A percentile compares a stretch with the other conserved stretches of the same genome.
Conservation (phyloP, 129 eudicot genomes). For the Scalesia atractyloides region DNA sequence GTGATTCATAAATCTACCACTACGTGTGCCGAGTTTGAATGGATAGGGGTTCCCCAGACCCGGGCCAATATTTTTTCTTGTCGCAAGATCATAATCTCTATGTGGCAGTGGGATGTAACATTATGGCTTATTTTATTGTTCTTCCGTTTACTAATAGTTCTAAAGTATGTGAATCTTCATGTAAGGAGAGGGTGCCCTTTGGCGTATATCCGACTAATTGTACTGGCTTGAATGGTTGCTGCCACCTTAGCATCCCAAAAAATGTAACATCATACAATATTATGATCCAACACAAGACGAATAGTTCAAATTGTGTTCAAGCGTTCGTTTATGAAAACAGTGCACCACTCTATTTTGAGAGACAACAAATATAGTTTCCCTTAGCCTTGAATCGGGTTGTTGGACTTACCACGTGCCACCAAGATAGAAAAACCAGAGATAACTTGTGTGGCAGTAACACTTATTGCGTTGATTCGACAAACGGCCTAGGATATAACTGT, state of each 20-base stretch:
- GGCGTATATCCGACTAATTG: not conserved
- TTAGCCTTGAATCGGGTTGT: conserved; percentile 38
- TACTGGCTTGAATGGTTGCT: conserved; percentile 32
- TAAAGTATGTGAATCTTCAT: not conserved
- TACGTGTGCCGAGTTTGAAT: not conserved
- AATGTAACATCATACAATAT: not conserved
- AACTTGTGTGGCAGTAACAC: conserved; percentile 26
- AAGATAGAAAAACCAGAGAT: conserved; percentile 10
- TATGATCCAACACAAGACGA: not conserved
- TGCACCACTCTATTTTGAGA: not conserved
- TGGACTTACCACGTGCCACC: conserved; percentile 14
- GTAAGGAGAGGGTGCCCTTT: not conserved
- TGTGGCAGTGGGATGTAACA: conserved; percentile 27
- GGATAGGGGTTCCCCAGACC: not conserved
- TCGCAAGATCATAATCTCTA: conserved; percentile 15
- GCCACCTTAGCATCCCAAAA: conserved; percentile 15
- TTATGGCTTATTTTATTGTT: not conserved
- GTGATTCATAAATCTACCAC: not conserved
- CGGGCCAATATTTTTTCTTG: conserved; percentile 3
- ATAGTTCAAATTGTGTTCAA: not conserved
- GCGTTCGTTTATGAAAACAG: conserved; percentile 16
- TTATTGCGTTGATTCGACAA: conserved; percentile 27
- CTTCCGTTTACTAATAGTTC: not conserved
- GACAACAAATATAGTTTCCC: not conserved
- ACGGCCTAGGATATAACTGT: conserved; percentile 31